Evolutionary conservation across 768 basidiomycete species (phyloP), one percentile per base, ranked within the genome.

Genomic region (Suillus ampliporus): DNA sequence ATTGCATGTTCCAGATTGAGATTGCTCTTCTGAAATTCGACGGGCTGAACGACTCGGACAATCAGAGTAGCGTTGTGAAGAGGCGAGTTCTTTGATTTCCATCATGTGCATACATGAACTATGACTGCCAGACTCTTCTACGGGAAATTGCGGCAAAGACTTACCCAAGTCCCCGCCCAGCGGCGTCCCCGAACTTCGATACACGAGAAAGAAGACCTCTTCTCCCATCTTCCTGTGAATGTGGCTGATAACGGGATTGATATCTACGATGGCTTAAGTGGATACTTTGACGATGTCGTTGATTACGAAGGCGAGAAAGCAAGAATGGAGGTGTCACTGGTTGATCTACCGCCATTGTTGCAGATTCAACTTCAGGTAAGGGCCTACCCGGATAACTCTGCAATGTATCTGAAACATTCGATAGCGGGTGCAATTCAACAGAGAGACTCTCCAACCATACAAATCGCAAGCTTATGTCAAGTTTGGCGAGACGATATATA

Each of bases 1-100:
- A 99, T 70, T 96, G 96, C 79, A 91, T 99, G 83, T 97, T 97
- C 78, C 97, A 99, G 76, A 95, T 99, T 57, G 97, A 99, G 76
- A 91, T 94, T 5, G 95, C 95, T 1, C 74, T 94, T 52, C 80
- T 94, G 43, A 91, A 91, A 69, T 91, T 95, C 64, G 86, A 86
- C 57, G 71, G 66, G 11, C 41, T 76, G 64, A 65, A 35, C 41
- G 80, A 72, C 11, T 74, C 78, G 23, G 82, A 79, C 64, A 81
- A 82, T 43, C 86, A 87, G 60, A 91, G 90, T 65, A 94, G 94
- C 64, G 83, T 97, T 11, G 89, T 97, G 51, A 94, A 95, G 76
- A 82, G 89, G 95, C 95, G 40, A 35, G 77, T 26, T 0, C 34
- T 19, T 66, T 44, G 19, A 50, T 8, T 21, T 26, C 28, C 46